These are phyloP conservation scores for Colletotrichum agaves DNA, from an alignment of 2,329 filamentous ascomycete species.

Conservation along the genomic window DNA sequence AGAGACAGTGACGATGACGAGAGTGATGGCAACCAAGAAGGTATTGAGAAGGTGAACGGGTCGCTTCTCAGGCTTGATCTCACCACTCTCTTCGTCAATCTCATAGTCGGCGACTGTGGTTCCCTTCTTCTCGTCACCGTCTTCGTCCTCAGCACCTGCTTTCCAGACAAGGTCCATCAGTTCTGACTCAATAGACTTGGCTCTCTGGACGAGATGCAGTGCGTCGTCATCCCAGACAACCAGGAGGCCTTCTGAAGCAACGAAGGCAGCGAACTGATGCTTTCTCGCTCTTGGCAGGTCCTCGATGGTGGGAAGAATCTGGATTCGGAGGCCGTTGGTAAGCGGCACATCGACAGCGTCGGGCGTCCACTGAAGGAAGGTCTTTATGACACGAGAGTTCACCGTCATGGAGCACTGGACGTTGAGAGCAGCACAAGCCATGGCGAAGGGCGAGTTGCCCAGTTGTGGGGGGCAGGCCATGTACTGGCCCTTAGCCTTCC, in stretches of 20 bases:
- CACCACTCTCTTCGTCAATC: constrained; percentile 78
- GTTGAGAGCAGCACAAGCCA: constrained; percentile 75
- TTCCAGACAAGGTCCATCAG: constrained; percentile 84
- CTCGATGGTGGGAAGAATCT: constrained; percentile 77
- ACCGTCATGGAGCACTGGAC: constrained; percentile 85
- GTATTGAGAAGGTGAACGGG: constrained; percentile 77
- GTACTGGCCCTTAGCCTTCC: constrained; percentile 75
- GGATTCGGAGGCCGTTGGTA: constrained; percentile 80
- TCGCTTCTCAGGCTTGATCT: constrained; percentile 71
- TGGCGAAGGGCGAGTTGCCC: constrained; percentile 69
- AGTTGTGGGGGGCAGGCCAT: constrained; percentile 78
- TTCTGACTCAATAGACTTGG: constrained; percentile 78
- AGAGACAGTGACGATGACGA: constrained; percentile 72
- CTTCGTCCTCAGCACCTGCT: constrained; percentile 63
- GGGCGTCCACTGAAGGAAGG: constrained; percentile 78
- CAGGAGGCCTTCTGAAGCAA: constrained; percentile 75
- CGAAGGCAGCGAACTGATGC: constrained; percentile 83
- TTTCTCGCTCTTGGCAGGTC: constrained; percentile 78
- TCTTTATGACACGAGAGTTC: constrained; percentile 82
- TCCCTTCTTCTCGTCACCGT: constrained; percentile 62
- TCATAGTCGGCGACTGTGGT: constrained; percentile 61
- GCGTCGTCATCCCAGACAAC: constrained; percentile 88
- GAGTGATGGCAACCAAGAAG: constrained; percentile 72
- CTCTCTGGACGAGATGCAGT: constrained; percentile 74
- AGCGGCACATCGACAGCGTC: constrained; percentile 80